These are phyloP conservation scores for Geum urbanum DNA, from an alignment of 306 rosid species.

Conservation along the genomic window DNA sequence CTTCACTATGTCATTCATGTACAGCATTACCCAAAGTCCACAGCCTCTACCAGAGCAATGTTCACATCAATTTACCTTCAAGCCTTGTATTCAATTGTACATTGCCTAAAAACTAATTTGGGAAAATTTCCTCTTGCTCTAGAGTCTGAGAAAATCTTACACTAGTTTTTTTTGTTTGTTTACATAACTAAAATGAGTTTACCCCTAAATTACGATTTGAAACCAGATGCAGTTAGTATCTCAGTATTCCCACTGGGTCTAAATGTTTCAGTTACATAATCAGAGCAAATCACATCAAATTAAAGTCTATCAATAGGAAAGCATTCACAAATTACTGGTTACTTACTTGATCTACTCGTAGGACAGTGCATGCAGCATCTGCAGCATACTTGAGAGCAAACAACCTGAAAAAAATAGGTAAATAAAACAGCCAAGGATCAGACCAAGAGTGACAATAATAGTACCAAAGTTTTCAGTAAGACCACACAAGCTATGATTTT, in stretches of 20 bases:
- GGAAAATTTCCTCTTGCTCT: no score
- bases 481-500: neutral
- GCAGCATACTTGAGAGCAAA: slow-evolving; percentile 93
- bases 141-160: no score
- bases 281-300: neutral
- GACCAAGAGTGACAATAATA: slow-evolving; percentile 5
- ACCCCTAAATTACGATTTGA: neutral
- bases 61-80: neutral
- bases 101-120: no score
- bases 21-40: no score
- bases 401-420: slow-evolving; percentile 38
- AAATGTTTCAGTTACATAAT: neutral
- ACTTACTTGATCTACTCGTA: slow-evolving; percentile 91
- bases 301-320: neutral
- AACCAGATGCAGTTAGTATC: slow-evolving; percentile 1
- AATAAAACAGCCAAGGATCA: slow-evolving; percentile 1
- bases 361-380: slow-evolving; percentile 96
- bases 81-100: no score
- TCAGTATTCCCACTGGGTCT: neutral
- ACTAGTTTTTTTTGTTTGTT: neutral
- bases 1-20: no score
- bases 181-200: neutral
- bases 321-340: slow-evolving; percentile 4
- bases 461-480: neutral
- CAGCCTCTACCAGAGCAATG: neutral